These are phyloP conservation scores for Ensete ventricosum DNA, from an alignment of 176 grass and related monocot genomes.

Conservation along the genomic window DNA sequence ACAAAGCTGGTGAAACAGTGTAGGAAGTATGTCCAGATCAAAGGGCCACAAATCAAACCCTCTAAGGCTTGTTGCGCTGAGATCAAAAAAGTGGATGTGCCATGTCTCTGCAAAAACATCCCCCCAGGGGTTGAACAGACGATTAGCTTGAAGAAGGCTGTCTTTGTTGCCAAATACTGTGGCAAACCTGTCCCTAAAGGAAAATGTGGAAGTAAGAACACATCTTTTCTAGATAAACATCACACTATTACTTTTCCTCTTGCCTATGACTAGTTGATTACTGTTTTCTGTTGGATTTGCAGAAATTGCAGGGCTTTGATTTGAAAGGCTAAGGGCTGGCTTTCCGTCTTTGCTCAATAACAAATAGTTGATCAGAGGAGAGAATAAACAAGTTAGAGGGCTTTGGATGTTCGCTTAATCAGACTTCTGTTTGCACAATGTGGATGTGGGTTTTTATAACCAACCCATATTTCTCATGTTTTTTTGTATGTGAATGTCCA, in stretches of 20 bases:
- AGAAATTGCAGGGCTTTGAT: too few species aligned
- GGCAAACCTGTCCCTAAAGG: neutral
- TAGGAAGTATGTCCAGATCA: neutral
- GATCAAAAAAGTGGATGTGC: neutral
- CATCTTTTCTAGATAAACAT: neutral
- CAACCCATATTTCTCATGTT: too few species aligned
- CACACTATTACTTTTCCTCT: neutral
- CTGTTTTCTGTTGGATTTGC: neutral
- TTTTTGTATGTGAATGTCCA: too few species aligned
- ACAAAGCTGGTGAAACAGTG: neutral
- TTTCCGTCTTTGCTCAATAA: too few species aligned
- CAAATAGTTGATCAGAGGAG: too few species aligned
- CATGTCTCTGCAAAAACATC: neutral
- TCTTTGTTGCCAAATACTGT: neutral
- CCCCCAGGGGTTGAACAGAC: neutral
- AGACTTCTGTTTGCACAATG: too few species aligned
- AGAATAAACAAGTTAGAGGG: too few species aligned
- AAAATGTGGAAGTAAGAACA: slow-evolving; percentile 3
- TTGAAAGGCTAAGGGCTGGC: too few species aligned
- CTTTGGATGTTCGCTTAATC: too few species aligned
- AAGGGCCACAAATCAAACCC: neutral
- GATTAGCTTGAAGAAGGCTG: neutral
- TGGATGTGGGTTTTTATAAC: too few species aligned
- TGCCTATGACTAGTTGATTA: neutral
- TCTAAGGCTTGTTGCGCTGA: neutral